A percentile compares a stretch with the other conserved stretches of the same genome.
Evolutionary conservation across 345 rosid genomes (phyloP).

Genomic region (Pugionium cornutum): DNA sequence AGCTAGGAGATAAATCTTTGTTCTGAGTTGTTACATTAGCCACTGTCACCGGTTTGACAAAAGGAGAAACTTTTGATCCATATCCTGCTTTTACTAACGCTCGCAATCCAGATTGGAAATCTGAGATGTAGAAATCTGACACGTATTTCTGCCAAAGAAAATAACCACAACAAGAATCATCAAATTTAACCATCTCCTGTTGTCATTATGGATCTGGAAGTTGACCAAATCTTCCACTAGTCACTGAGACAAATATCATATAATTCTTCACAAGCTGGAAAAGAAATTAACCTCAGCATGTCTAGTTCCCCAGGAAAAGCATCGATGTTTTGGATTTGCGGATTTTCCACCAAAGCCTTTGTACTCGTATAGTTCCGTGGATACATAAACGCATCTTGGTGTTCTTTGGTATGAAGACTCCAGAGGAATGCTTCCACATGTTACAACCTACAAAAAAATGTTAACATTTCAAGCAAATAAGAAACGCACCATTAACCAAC

Average conservation of each 20-base stretch:
- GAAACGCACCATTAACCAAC: neutral
- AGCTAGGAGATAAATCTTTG: slow-evolving; percentile 68
- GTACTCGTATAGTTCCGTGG: slow-evolving; percentile 82
- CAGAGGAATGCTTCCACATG: slow-evolving; percentile 91
- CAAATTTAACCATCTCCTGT: slow-evolving; percentile 3
- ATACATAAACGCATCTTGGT: slow-evolving; percentile 81
- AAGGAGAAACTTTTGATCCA: slow-evolving; percentile 89
- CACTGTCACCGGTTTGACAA: slow-evolving; percentile 71
- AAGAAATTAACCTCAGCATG: slow-evolving; percentile 59
- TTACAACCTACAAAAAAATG: slow-evolving; percentile 66
- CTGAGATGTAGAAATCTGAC: slow-evolving; percentile 90
- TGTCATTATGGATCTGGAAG: neutral
- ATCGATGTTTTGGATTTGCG: slow-evolving; percentile 70
- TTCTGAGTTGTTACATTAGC: slow-evolving; percentile 65
- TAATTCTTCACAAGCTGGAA: neutral
- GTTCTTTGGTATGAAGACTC: slow-evolving; percentile 84
- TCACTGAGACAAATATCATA: neutral
- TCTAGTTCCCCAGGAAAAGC: slow-evolving; percentile 88
- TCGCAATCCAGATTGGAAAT: slow-evolving; percentile 87
- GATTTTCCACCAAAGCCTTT: slow-evolving; percentile 79
- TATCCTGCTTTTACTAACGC: slow-evolving; percentile 91
- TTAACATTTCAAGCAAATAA: neutral
- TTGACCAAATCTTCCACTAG: slow-evolving; percentile 1
- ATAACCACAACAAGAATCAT: slow-evolving; percentile 9
- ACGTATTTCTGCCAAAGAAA: slow-evolving; percentile 64